Evolutionary conservation across 2,329 filamentous ascomycete species (phyloP).

Genomic region (Coniochaeta sp.): DNA sequence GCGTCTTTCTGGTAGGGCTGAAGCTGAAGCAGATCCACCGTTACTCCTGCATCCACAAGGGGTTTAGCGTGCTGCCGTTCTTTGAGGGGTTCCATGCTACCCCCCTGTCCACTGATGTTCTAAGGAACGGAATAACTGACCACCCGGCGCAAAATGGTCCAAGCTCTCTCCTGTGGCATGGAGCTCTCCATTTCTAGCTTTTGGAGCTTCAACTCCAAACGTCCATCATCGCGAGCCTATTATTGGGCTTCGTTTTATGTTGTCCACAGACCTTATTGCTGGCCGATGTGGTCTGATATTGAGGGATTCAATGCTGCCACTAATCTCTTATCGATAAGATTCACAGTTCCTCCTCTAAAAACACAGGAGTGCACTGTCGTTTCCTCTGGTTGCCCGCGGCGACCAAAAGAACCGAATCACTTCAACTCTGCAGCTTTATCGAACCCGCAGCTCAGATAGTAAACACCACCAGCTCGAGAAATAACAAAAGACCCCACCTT

Average conservation of each 20-base stretch:
- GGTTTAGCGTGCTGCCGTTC: too few relatives aligned
- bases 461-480: background rate
- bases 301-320: background rate
- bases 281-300: background rate
- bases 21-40: background rate
- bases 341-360: background rate
- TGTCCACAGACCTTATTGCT: background rate
- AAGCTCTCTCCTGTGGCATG: background rate
- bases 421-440: background rate
- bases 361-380: background rate
- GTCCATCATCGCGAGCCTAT: background rate
- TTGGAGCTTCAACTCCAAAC: background rate
- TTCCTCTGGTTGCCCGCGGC: background rate
- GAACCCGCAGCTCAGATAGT: background rate
- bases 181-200: background rate
- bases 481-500: background rate
- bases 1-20: background rate
- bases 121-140: background rate
- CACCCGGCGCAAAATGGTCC: background rate
- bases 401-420: background rate
- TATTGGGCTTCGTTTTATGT: background rate
- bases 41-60: background rate
- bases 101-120: too few relatives aligned
- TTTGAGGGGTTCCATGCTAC: background rate
- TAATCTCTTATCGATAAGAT: background rate